A percentile compares a stretch with the other conserved stretches of the same genome.
These are phyloP conservation scores for Saturnispora besseyi DNA, from an alignment of 805 yeast species.

Conservation along the genomic window DNA sequence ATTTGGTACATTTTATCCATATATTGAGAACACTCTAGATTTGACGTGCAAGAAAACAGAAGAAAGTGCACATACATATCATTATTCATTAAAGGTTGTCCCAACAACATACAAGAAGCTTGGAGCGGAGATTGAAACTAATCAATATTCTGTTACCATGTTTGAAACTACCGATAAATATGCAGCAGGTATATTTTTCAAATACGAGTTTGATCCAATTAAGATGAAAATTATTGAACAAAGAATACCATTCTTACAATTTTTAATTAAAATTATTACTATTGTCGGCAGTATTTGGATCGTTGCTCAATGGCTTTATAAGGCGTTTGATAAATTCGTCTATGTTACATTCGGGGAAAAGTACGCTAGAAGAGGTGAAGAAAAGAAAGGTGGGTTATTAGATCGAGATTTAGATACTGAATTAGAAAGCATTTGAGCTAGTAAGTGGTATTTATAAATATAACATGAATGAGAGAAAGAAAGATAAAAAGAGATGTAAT, in stretches of 20 bases:
- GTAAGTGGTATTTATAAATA: neutral
- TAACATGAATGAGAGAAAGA: neutral
- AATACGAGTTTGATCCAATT: slow-evolving; percentile 85
- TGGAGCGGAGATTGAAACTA: slow-evolving; percentile 68
- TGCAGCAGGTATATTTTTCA: slow-evolving; percentile 73
- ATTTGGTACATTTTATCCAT: slow-evolving; percentile 85
- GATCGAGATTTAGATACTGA: slow-evolving; percentile 23
- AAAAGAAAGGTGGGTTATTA: slow-evolving; percentile 28
- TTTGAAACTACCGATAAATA: slow-evolving; percentile 20
- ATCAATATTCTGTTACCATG: slow-evolving; percentile 72
- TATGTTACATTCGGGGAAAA: slow-evolving; percentile 49
- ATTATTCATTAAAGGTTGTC: slow-evolving; percentile 69
- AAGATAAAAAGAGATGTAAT: neutral
- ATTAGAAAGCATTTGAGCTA: slow-evolving; percentile 20
- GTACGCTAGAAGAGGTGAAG: slow-evolving; percentile 40
- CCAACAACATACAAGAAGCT: slow-evolving; percentile 70
- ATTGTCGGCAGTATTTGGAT: slow-evolving; percentile 76
- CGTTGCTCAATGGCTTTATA: slow-evolving; percentile 56
- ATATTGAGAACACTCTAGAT: slow-evolving; percentile 81
- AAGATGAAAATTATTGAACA: slow-evolving; percentile 58
- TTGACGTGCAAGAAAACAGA: slow-evolving; percentile 51
- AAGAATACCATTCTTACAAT: slow-evolving; percentile 69
- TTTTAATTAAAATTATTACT: slow-evolving; percentile 69
- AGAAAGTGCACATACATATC: slow-evolving; percentile 41
- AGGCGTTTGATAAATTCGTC: slow-evolving; percentile 46